phyloP scores from a whole-genome alignment of 257 asterid species.

The Lycium ferocissimum region DNA sequence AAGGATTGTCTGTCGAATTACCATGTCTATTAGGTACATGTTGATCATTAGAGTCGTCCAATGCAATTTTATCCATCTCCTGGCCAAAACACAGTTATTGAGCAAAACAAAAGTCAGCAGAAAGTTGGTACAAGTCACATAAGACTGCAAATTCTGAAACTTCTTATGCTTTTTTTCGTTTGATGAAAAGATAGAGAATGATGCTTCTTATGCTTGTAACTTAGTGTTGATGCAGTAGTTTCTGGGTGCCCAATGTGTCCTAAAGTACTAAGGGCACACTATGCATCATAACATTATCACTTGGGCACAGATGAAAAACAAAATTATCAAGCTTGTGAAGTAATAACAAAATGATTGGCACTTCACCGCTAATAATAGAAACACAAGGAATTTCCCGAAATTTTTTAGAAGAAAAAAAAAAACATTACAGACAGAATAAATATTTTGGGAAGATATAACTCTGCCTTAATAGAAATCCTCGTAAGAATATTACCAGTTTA shows the following conservation, averaged over 20 bases:
- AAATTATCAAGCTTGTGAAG: neutral
- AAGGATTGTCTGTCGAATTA: constrained; percentile 34
- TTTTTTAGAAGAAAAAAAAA: neutral
- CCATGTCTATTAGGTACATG: constrained; percentile 29
- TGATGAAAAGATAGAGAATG: neutral
- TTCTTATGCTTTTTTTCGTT: neutral
- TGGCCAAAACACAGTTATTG: constrained; percentile 35
- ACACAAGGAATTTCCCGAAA: neutral
- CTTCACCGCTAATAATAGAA: neutral
- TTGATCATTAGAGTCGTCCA: constrained; percentile 45
- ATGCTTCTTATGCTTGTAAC: neutral
- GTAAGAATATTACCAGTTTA: neutral
- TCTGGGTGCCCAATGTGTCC: neutral
- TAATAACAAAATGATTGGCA: neutral
- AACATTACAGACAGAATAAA: neutral
- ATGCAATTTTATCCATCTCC: constrained; percentile 54
- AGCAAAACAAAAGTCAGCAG: constrained; percentile 25
- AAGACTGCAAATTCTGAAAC: neutral
- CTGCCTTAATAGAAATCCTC: constrained; percentile 4
- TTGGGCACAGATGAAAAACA: neutral
- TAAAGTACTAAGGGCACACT: neutral
- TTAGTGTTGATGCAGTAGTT: neutral
- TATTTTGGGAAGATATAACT: neutral
- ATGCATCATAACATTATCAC: neutral
- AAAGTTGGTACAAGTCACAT: neutral